These are phyloP conservation scores for Platanus orientalis DNA, from an alignment of 164 flowering plant genomes.

Conservation along the genomic window DNA sequence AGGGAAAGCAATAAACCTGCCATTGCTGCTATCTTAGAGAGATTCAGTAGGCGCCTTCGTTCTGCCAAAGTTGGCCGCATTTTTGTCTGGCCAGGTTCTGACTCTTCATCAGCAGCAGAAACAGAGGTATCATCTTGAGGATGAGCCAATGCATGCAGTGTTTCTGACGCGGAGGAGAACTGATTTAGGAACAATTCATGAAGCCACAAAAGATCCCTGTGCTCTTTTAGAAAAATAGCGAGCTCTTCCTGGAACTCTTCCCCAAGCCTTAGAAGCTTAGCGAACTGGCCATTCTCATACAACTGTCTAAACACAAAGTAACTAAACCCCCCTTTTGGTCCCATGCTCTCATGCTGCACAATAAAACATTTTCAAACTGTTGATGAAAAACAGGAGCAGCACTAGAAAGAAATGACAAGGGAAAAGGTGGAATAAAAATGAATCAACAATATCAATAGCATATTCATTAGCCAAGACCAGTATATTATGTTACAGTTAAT, in stretches of 20 bases:
- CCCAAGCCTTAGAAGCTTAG: constrained; percentile 86
- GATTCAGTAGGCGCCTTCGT: constrained; percentile 65
- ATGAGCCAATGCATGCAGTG: constrained; percentile 80
- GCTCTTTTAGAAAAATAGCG: constrained; percentile 58
- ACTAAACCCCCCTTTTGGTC: constrained; percentile 86
- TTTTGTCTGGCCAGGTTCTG: constrained; percentile 14
- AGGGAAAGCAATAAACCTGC: constrained; percentile 49
- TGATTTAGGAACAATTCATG: constrained; percentile 79
- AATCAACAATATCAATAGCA: background rate
- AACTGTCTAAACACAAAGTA: constrained; percentile 72
- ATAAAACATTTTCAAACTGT: background rate
- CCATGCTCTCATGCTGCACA: constrained; percentile 81
- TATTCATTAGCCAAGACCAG: background rate
- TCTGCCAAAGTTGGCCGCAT: constrained; percentile 42
- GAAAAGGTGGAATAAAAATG: background rate
- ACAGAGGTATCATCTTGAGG: constrained; percentile 42
- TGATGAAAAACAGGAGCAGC: background rate
- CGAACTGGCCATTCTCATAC: constrained; percentile 46
- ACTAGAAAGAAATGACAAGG: background rate
- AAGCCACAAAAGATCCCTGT: constrained; percentile 82
- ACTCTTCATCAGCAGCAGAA: constrained; percentile 31
- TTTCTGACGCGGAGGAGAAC: constrained; percentile 80
- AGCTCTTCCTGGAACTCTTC: constrained; percentile 94
- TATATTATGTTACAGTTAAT: background rate
- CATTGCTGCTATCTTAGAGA: constrained; percentile 74